Base-by-base conservation (phyloP, 495 filamentous ascomycete genomes). In the Cenococcum geophilum region DNA sequence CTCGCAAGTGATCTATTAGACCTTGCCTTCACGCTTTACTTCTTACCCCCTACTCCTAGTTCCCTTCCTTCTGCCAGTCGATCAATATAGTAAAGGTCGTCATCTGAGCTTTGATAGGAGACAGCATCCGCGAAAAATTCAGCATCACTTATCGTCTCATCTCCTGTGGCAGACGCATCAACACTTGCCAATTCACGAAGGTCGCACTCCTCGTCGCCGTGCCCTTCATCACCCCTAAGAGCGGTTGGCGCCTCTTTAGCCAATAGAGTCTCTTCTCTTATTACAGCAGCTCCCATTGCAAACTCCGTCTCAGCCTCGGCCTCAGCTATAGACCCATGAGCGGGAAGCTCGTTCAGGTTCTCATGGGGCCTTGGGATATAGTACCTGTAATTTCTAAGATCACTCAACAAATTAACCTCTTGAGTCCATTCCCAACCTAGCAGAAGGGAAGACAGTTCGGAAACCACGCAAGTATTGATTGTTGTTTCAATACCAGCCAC, bases 41-140 rank as follows among this genome's bases (percentile, higher is more conserved):
- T 10, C 40, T 45, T 45, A 45, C 40, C 3, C 40, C 40, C 40
- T 45, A 45, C 40, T 45, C 40, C 18, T 16, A 45, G 40, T 45
- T 45, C 40, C 40, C 40, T 45, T 45, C 40, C 40, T 45, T 45
- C 40, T 18, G 40, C 40, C 40, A 45, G 40, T 45, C 40, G 40
- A 45, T 45, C 40, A 45, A 45, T 45, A 45, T 45, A 45, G 40
- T 45, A 45, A 45, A 45, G 40, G 40, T 45, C 40, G 40, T 45
- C 40, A 45, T 45, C 40, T 45, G 40, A 45, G 40, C 40, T 45
- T 45, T 45, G 11, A 45, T 45, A 18, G 40, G 40, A 45, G 40
- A 45, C 40, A 45, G 40, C 40, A 45, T 45, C 40, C 40, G 11
- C 40, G 40, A 45, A 45, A 45, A 16, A 4, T 45, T 45, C 40